phyloP scores from a whole-genome alignment of 352 stramenopile species.

The Globisporangium iwayamae region DNA sequence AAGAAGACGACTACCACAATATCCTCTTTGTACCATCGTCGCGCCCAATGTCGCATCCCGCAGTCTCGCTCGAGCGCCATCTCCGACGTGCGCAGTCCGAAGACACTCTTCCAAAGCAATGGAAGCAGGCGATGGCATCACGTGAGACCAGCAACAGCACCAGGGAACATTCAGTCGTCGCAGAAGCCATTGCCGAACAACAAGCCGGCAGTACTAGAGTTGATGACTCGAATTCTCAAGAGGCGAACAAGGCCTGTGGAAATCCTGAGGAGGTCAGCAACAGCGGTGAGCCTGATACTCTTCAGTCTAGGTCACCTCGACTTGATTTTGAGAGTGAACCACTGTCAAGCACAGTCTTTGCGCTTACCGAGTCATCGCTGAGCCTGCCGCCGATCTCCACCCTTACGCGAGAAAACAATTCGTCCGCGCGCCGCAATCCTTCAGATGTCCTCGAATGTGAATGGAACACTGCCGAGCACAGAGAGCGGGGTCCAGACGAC shows the following conservation, averaged over 20 bases:
- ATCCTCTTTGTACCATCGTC: conserved; percentile 10
- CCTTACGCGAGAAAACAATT: not conserved
- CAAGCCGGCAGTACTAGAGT: not conserved
- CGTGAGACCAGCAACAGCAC: not conserved
- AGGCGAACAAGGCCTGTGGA: not conserved
- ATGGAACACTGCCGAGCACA: not conserved
- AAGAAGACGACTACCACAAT: not conserved
- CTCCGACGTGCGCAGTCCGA: conserved; percentile 1
- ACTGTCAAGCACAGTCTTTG: conserved; percentile 1
- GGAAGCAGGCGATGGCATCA: not conserved
- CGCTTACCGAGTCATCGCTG: not conserved
- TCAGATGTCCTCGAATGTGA: not conserved
- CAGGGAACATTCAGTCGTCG: not conserved
- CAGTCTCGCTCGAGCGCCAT: conserved; percentile 10
- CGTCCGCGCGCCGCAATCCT: not conserved
- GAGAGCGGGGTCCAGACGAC: not conserved
- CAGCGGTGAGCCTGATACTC: not conserved
- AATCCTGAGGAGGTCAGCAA: not conserved
- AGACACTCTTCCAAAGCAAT: not conserved
- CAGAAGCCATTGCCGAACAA: too few species aligned
- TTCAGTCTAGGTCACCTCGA: not conserved
- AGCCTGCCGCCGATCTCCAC: not conserved
- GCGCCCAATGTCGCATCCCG: not conserved
- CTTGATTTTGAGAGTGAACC: not conserved
- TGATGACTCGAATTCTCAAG: not conserved